Percentiles rank a stretch among this genome's conserved stretches.
Evolutionary conservation across 2,329 filamentous ascomycete species (phyloP).

Genomic region (Pseudogymnoascus sp.): DNA sequence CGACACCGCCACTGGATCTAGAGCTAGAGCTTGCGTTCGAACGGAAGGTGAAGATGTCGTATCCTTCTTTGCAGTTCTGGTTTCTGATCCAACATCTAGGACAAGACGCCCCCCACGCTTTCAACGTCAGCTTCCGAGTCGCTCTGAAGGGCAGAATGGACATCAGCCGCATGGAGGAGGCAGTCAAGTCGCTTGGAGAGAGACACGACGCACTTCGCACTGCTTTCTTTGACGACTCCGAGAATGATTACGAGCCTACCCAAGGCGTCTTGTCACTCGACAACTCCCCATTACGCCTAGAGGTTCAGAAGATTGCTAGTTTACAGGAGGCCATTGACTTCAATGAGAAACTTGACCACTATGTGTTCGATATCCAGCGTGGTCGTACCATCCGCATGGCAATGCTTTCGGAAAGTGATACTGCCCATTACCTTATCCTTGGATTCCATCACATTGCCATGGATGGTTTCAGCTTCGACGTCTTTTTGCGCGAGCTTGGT

Average conservation of each 20-base stretch:
- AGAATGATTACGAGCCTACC: conserved; percentile 2
- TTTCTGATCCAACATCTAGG: conserved; percentile 22
- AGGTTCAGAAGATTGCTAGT: not conserved
- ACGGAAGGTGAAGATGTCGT: not conserved
- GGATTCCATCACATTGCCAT: conserved; percentile 25
- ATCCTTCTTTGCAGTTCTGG: conserved; percentile 19
- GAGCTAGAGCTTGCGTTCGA: not conserved
- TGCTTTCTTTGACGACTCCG: conserved; percentile 21
- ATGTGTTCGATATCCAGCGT: conserved; percentile 36
- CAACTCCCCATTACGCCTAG: not conserved
- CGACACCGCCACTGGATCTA: not conserved
- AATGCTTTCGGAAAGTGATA: conserved; percentile 30
- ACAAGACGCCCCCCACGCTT: conserved; percentile 23
- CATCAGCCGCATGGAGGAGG: conserved; percentile 18
- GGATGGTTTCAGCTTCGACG: conserved; percentile 23
- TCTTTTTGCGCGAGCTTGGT: conserved; percentile 23
- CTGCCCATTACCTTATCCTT: conserved; percentile 21
- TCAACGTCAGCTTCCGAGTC: conserved; percentile 23
- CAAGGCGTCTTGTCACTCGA: not conserved
- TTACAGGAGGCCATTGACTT: not conserved
- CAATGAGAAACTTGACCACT: conserved; percentile 22
- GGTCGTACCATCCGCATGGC: conserved; percentile 32
- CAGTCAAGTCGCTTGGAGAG: conserved; percentile 19
- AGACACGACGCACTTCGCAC: conserved; percentile 28
- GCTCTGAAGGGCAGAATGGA: conserved; percentile 22